Conservation (phyloP, 768 basidiomycete genomes). For the Mycena kentingensis region DNA sequence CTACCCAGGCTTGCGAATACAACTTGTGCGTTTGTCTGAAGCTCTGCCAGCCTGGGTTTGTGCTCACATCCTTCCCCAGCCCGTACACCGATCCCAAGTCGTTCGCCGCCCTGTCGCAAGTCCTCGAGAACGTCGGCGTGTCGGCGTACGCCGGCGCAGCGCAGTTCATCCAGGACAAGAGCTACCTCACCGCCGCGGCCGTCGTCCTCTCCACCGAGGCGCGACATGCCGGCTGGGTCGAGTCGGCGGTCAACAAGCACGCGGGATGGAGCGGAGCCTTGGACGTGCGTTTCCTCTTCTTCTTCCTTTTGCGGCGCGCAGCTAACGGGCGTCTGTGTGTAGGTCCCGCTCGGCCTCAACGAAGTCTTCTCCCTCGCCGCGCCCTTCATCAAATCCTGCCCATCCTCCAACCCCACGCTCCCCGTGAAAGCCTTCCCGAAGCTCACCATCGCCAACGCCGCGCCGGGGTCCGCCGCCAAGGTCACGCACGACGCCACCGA, state of each 20-base stretch:
- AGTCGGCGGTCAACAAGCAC: conserved; percentile 43
- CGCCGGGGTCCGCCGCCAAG: conserved; percentile 25
- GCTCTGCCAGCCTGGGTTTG: background rate
- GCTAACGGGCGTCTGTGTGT: conserved; percentile 5
- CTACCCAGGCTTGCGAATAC: conserved; percentile 60
- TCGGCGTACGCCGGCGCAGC: conserved; percentile 62
- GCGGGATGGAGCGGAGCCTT: conserved; percentile 54
- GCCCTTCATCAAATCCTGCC: conserved; percentile 56
- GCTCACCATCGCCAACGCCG: conserved; percentile 36
- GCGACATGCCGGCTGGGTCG: conserved; percentile 59
- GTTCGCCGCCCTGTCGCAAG: conserved; percentile 52
- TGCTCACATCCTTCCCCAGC: conserved; percentile 27
- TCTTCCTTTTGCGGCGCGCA: conserved; percentile 22
- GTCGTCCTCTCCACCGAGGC: conserved; percentile 61
- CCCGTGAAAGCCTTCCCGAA: conserved; percentile 55
- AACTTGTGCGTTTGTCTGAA: conserved; percentile 47
- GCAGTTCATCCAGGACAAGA: conserved; percentile 45
- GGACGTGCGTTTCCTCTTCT: conserved; percentile 39
- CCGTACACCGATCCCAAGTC: conserved; percentile 51
- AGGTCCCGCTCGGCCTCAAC: conserved; percentile 36
- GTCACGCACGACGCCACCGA: conserved; percentile 30
- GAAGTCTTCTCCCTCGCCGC: conserved; percentile 42
- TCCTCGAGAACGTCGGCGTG: conserved; percentile 55
- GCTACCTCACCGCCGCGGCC: conserved; percentile 54
- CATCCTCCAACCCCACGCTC: conserved; percentile 52